Base-by-base conservation (phyloP, 306 rosid genomes). In the Cicer pinnatifidum region DNA sequence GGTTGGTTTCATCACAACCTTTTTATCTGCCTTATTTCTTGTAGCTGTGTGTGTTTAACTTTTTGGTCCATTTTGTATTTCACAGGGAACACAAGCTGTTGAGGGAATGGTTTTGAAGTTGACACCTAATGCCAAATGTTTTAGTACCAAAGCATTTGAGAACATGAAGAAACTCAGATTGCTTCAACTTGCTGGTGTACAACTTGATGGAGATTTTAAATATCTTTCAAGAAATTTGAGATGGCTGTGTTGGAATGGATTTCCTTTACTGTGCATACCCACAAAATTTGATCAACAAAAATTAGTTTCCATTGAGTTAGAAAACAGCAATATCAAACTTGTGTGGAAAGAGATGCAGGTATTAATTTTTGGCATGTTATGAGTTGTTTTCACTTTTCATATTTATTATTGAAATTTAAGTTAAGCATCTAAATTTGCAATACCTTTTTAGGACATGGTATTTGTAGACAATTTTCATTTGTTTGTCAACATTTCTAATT, bases 121-220 rank as follows among this genome's bases (percentile, higher is more conserved):
- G 5, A 17, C 78, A 6, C 44, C 0, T 8, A 41, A 17, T 62
- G 2, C 20, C 28, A 7, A 9, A 11, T 15, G 13, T 54, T 63
- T 82, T 4, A 33, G 11, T 5, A 47, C 78, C 7, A 47, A 47
- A 17, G 62, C 74, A 7, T 83, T 83, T 40, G 5, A 69, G 54
- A 28, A 69, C 6, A 83, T 83, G 86, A 70, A 69, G 47, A 69
- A 7, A 28, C 83, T 83, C 1, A 78, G 78, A 44, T 41, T 83
- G 19, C 71, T 83, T 43, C 58, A 57, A 65, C 71, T 83, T 63
- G 20, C 35, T 15, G 35, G 68, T 28, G 75, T 75, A 0, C 15
- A 56, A 28, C 81, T 83, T 53, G 47, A 12, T 11, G 86, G 83
- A 15, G 71, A 83, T 57, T 78, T 19, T 69, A n/a, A 74, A 46